A percentile compares a stretch with the other conserved stretches of the same genome.
These are phyloP conservation scores for Avena atlantica DNA, from an alignment of 176 grass and related monocot genomes.

Conservation along the genomic window DNA sequence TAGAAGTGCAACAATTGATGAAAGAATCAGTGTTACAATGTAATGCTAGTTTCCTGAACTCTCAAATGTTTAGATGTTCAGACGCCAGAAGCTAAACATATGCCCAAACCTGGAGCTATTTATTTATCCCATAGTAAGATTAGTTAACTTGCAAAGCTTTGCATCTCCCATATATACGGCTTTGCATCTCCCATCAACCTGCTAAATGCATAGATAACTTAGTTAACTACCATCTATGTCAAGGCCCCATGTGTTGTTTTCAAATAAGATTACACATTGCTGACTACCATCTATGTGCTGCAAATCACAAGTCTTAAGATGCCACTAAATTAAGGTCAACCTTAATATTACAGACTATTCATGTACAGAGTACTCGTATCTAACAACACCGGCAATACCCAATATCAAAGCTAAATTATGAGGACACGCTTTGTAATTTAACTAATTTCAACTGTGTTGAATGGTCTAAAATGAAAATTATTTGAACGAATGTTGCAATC, in stretches of 20 bases:
- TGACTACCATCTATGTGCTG: neutral
- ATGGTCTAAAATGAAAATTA: neutral
- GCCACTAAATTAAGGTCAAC: neutral
- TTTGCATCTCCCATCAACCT: neutral
- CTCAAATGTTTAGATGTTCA: too few species aligned
- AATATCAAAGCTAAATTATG: neutral
- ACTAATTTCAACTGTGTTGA: neutral
- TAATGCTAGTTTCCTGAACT: too few species aligned
- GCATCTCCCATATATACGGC: neutral
- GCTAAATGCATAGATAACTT: too few species aligned
- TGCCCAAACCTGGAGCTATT: too few species aligned
- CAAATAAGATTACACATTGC: neutral
- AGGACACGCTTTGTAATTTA: neutral
- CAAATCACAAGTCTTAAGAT: neutral
- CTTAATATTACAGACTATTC: neutral
- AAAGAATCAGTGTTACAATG: too few species aligned
- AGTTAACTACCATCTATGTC: too few species aligned
- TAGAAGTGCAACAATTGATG: too few species aligned
- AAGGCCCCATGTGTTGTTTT: neutral
- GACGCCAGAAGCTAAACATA: too few species aligned
- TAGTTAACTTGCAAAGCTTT: too few species aligned
- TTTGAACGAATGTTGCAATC: neutral
- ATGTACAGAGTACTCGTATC: neutral
- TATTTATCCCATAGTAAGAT: too few species aligned
- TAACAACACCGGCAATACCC: neutral